Evolutionary conservation across 2,329 filamentous ascomycete species (phyloP).

Genomic region (Beauveria pseudobassiana): DNA sequence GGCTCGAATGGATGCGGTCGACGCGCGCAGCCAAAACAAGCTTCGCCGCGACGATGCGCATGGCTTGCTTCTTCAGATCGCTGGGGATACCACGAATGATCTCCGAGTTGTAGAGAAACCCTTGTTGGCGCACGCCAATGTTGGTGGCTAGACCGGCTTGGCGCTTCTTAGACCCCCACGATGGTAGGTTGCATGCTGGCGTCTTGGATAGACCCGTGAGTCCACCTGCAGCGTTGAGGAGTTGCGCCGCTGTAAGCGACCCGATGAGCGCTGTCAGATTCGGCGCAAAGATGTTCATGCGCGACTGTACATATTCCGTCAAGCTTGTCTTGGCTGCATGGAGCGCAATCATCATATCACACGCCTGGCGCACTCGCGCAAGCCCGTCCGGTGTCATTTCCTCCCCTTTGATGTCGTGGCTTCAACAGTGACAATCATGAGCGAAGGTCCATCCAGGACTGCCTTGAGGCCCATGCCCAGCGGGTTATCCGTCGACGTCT

Average conservation of each 20-base stretch:
- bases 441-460: slow-evolving; percentile 77
- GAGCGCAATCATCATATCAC: slow-evolving; percentile 80
- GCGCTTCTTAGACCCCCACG: slow-evolving; percentile 84
- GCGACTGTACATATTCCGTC: slow-evolving; percentile 90
- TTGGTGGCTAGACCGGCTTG: slow-evolving; percentile 86
- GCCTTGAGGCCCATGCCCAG: slow-evolving; percentile 68
- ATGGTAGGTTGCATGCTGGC: slow-evolving; percentile 85
- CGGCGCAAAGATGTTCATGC: slow-evolving; percentile 93
- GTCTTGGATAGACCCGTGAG: slow-evolving; percentile 84
- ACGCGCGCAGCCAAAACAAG: slow-evolving; percentile 88
- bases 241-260: slow-evolving; percentile 85
- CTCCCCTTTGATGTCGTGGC: slow-evolving; percentile 77
- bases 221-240: slow-evolving; percentile 91
- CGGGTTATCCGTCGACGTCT: slow-evolving; percentile 70
- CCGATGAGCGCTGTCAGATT: slow-evolving; percentile 88
- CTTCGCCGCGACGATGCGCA: slow-evolving; percentile 91
- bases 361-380: slow-evolving; percentile 65
- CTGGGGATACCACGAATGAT: slow-evolving; percentile 78
- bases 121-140: slow-evolving; percentile 81
- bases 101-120: slow-evolving; percentile 86
- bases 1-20: slow-evolving; percentile 74
- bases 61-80: slow-evolving; percentile 85
- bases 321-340: slow-evolving; percentile 81
- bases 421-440: slow-evolving; percentile 96
- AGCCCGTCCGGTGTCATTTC: slow-evolving; percentile 72